Percentiles rank a stretch among this genome's conserved stretches.
Evolutionary conservation across 495 filamentous ascomycete genomes (phyloP).

Genomic region (Letharia lupina): DNA sequence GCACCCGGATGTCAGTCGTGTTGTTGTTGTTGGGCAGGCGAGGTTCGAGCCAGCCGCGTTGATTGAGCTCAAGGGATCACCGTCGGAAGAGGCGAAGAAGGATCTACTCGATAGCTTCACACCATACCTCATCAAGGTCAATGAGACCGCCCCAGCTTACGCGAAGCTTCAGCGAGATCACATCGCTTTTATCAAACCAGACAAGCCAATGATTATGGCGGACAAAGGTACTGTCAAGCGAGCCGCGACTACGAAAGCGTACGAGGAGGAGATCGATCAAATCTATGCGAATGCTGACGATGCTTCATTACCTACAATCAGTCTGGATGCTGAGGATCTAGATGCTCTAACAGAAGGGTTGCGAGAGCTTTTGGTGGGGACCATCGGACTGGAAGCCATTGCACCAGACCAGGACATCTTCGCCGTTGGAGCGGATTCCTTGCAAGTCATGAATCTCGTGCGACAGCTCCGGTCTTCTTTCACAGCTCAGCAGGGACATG

Average conservation of each 20-base stretch:
- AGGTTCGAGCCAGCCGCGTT: slow-evolving; percentile 28
- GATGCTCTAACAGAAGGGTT: slow-evolving; percentile 3
- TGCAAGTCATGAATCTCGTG: slow-evolving; percentile 1
- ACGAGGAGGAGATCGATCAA: slow-evolving; percentile 1
- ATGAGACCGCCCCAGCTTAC: slow-evolving; percentile 26
- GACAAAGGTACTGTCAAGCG: slow-evolving; percentile 5
- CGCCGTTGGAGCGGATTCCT: slow-evolving; percentile 2
- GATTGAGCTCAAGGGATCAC: slow-evolving; percentile 26
- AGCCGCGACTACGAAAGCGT: background rate
- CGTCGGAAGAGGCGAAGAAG: slow-evolving; percentile 16
- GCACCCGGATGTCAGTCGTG: slow-evolving; percentile 40
- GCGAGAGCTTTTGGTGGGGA: background rate
- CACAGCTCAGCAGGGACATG: background rate
- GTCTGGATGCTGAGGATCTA: background rate
- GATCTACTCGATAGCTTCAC: slow-evolving; percentile 29
- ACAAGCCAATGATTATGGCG: background rate
- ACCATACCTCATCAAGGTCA: slow-evolving; percentile 24
- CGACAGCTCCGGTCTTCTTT: slow-evolving; percentile 2
- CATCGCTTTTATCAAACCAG: slow-evolving; percentile 12
- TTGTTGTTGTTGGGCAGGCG: slow-evolving; percentile 31
- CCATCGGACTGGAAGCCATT: background rate
- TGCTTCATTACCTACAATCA: background rate
- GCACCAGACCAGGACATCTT: background rate
- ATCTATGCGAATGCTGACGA: slow-evolving; percentile 6
- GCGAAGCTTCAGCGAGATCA: slow-evolving; percentile 25